phyloP scores from a whole-genome alignment of 2,329 filamentous ascomycete species.

The Aspergillus aculeatus region DNA sequence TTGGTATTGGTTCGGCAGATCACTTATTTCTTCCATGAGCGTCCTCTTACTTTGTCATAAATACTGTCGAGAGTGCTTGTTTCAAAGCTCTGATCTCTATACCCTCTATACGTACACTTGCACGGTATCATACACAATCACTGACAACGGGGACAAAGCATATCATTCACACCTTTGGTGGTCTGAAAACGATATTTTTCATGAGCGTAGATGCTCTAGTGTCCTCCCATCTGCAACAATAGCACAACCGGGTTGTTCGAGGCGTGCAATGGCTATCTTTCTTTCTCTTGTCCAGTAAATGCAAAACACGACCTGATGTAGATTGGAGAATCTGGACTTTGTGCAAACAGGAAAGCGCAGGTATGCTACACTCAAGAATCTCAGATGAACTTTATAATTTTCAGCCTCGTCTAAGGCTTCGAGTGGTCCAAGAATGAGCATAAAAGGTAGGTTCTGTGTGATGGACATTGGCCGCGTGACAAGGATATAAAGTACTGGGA shows the following conservation, averaged over 20 bases:
- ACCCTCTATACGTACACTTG: neutral
- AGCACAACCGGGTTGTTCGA: no score
- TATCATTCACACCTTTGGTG: neutral
- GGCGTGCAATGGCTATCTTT: no score
- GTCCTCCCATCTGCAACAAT: neutral
- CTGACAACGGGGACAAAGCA: neutral
- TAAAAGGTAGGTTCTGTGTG: no score
- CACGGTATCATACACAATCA: neutral
- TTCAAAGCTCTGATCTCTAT: neutral
- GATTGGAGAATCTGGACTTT: no score
- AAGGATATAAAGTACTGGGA: no score
- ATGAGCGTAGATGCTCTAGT: neutral
- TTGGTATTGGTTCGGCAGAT: neutral
- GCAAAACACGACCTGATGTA: no score
- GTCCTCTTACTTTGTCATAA: neutral
- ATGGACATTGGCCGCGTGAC: no score
- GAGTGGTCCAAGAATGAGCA: neutral
- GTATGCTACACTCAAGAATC: no score
- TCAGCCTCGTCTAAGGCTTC: no score
- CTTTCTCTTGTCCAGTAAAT: no score
- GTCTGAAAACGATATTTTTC: neutral
- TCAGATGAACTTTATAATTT: no score
- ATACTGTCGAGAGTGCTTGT: neutral
- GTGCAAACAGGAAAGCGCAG: no score
- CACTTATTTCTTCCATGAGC: neutral